These are phyloP conservation scores for Tardiomyces digboiensis DNA, from an alignment of 1,139 yeast species.

Conservation along the genomic window DNA sequence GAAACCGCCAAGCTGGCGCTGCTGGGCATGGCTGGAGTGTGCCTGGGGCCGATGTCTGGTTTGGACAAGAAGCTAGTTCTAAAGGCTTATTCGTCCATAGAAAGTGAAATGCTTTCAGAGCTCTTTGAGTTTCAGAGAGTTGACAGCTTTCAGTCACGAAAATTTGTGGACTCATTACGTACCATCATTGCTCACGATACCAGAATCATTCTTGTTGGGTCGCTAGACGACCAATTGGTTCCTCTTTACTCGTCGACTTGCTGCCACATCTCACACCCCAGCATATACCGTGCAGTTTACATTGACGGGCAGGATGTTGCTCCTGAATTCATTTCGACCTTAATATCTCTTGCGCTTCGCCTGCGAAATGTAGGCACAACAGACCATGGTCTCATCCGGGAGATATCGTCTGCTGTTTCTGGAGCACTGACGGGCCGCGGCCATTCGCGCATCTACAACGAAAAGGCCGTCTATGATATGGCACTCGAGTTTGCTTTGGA, in stretches of 20 bases:
- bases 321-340: conserved; percentile 43
- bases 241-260: conserved; percentile 88
- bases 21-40: conserved; percentile 92
- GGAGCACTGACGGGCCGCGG: conserved; percentile 95
- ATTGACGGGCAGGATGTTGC: conserved; percentile 59
- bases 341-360: conserved; percentile 36
- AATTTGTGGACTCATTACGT: conserved; percentile 57
- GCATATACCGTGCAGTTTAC: conserved; percentile 80
- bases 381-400: conserved; percentile 47
- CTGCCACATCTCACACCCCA: conserved; percentile 78
- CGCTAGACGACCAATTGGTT: conserved; percentile 85
- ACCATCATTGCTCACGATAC: conserved; percentile 60
- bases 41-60: conserved; percentile 90
- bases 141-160: conserved; percentile 60
- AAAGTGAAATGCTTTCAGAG: conserved; percentile 76
- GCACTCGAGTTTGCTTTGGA: conserved; percentile 69
- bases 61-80: conserved; percentile 74
- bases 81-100: conserved; percentile 85
- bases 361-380: conserved; percentile 27
- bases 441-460: conserved; percentile 83
- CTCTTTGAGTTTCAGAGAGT: conserved; percentile 80
- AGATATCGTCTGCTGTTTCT: conserved; percentile 71
- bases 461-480: conserved; percentile 72
- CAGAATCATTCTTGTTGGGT: conserved; percentile 73
- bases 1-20: conserved; percentile 46